Conservation (phyloP, 495 filamentous ascomycete species). For the Neurospora discreta region DNA sequence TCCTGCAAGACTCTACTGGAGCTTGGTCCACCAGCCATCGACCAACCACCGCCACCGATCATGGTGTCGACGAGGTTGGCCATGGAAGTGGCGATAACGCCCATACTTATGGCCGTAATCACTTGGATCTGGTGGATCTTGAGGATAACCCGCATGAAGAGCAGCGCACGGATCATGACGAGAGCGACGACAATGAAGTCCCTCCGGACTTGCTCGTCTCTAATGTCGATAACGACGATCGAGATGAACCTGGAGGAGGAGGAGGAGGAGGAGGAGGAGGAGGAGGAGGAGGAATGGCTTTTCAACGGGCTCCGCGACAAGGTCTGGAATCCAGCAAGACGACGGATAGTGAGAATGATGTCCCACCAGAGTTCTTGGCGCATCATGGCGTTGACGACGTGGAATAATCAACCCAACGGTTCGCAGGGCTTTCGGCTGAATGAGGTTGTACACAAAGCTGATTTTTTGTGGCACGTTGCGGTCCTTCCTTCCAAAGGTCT, state of each 20-base stretch:
- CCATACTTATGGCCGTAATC: conserved; percentile 14
- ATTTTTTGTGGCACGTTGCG: neutral
- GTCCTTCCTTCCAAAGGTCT: neutral
- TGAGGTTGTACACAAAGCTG: neutral
- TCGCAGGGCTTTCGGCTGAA: neutral
- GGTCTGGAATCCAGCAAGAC: conserved; percentile 12
- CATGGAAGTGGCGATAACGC: conserved; percentile 13
- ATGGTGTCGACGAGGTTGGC: neutral
- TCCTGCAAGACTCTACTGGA: neutral
- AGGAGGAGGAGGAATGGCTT: too few species aligned
- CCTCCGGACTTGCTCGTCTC: conserved; percentile 11
- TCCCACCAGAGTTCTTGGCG: conserved; percentile 30
- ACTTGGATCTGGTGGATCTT: conserved; percentile 29
- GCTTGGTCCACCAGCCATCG: neutral
- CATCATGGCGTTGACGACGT: conserved; percentile 2
- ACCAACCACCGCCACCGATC: neutral
- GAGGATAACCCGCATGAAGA: conserved; percentile 16
- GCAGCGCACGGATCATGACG: neutral
- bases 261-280: neutral
- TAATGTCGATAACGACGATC: neutral
- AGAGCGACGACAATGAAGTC: conserved; percentile 19
- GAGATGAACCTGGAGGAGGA: neutral
- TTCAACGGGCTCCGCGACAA: neutral
- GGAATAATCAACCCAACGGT: neutral
- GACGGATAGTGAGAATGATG: conserved; percentile 27